Percentiles rank a stretch among this genome's conserved stretches.
Evolutionary conservation across 2,329 filamentous ascomycete genomes (phyloP).

Genomic region (Sphaerulina vaccinii): DNA sequence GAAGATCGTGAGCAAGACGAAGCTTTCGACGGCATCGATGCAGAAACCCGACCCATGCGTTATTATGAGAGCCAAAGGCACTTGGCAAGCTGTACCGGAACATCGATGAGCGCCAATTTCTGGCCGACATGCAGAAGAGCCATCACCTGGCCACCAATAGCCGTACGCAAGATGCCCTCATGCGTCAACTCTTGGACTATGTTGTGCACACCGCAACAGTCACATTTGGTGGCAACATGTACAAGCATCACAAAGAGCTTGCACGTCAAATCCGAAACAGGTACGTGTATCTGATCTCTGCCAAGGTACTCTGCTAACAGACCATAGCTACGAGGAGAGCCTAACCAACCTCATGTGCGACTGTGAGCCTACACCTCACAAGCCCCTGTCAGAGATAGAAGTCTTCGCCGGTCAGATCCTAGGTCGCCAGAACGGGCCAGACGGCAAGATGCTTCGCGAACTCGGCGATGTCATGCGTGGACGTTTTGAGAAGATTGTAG

Average conservation of each 20-base stretch:
- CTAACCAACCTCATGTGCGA: conserved; percentile 50
- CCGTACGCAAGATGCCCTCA: conserved; percentile 18
- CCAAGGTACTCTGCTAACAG: background rate
- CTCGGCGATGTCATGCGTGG: conserved; percentile 41
- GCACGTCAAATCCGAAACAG: conserved; percentile 46
- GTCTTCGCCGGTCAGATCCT: conserved; percentile 60
- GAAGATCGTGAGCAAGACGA: conserved; percentile 49
- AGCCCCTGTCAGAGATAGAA: conserved; percentile 52
- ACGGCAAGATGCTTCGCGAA: conserved; percentile 37
- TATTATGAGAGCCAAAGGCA: conserved; percentile 70
- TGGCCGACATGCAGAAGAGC: conserved; percentile 46
- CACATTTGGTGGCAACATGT: conserved; percentile 31
- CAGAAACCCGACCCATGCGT: conserved; percentile 37
- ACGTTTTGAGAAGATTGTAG: conserved; percentile 44
- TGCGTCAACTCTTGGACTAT: conserved; percentile 42
- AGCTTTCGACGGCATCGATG: conserved; percentile 37
- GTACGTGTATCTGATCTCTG: conserved; percentile 37
- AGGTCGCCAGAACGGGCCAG: conserved; percentile 44
- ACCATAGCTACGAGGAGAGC: conserved; percentile 52
- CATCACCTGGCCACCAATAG: conserved; percentile 21
- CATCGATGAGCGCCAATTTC: conserved; percentile 70
- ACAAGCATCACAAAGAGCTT: conserved; percentile 41
- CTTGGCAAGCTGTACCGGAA: conserved; percentile 69
- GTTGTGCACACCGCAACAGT: conserved; percentile 35
- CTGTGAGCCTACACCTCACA: conserved; percentile 43